phyloP scores from a whole-genome alignment of 129 eudicot species.

The Pseudognaphalium luteoalbum region DNA sequence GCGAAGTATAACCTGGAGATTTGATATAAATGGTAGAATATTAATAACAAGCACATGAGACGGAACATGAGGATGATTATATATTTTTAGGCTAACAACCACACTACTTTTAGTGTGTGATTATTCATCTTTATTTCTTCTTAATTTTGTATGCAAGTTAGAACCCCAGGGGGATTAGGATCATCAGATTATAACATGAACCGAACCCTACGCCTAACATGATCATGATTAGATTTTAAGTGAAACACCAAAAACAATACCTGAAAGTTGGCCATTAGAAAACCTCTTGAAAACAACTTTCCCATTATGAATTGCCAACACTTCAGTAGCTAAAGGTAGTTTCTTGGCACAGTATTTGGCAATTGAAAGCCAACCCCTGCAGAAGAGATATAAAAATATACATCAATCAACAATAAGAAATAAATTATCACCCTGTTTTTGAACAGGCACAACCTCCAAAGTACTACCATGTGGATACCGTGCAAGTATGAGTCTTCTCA shows the following conservation, averaged over 20 bases:
- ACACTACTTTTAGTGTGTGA: background rate
- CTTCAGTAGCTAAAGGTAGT: conserved; percentile 70
- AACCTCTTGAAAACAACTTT: conserved; percentile 72
- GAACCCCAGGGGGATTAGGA: background rate
- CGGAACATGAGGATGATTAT: conserved; percentile 19
- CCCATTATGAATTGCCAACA: conserved; percentile 78
- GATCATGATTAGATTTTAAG: conserved; percentile 18
- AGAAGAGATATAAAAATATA: background rate
- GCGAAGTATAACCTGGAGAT: conserved; percentile 18
- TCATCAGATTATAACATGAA: conserved; percentile 24
- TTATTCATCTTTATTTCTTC: background rate
- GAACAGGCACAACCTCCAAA: background rate
- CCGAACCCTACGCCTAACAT: conserved; percentile 23
- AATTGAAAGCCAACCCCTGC: conserved; percentile 66
- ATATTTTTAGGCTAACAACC: background rate
- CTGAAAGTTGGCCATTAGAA: conserved; percentile 47
- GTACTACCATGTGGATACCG: conserved; percentile 6
- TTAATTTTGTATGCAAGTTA: too few relatives aligned
- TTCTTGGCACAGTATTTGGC: conserved; percentile 88
- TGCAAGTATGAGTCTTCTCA: background rate
- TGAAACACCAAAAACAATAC: conserved; percentile 34
- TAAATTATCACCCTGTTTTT: too few relatives aligned
- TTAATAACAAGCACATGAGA: conserved; percentile 19
- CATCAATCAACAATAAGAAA: background rate
- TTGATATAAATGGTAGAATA: conserved; percentile 2